These are phyloP conservation scores for Thelonectria blattea DNA, from an alignment of 2,329 filamentous ascomycete species.

Conservation along the genomic window DNA sequence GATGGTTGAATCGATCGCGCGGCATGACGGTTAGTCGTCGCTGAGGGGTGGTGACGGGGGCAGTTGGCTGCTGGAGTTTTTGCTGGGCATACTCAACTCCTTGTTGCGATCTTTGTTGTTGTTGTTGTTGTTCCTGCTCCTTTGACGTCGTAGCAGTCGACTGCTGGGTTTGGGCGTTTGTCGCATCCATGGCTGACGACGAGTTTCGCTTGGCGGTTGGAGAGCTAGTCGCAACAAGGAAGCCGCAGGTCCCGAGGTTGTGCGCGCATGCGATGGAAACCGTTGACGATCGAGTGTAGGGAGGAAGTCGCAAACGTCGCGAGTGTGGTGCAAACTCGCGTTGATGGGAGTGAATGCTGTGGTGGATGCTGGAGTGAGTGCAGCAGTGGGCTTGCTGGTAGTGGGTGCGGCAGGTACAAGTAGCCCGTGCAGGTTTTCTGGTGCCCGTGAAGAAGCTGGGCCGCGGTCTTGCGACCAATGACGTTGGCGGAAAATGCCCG, in stretches of 20 bases:
- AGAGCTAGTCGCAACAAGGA: constrained; percentile 21
- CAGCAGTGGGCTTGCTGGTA: constrained; percentile 11
- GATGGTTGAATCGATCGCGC: constrained; percentile 63
- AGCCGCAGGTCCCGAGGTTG: constrained; percentile 11
- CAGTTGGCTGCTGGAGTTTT: constrained; percentile 27
- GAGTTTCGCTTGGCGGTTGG: constrained; percentile 21
- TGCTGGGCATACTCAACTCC: constrained; percentile 16
- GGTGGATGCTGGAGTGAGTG: constrained; percentile 13
- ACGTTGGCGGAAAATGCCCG: constrained; percentile 11
- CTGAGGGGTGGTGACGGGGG: constrained; percentile 31
- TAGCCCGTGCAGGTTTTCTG: background rate
- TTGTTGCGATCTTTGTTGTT: constrained; percentile 11
- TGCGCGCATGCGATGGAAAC: constrained; percentile 30
- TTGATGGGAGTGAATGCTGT: constrained; percentile 21
- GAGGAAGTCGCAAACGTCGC: background rate
- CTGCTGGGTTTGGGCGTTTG: constrained; percentile 25
- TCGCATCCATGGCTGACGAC: constrained; percentile 37
- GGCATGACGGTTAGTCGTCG: constrained; percentile 39
- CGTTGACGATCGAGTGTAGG: background rate
- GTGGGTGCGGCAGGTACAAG: constrained; percentile 25
- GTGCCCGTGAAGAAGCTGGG: constrained; percentile 15
- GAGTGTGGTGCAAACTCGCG: constrained; percentile 1
- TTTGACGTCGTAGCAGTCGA: constrained; percentile 22
- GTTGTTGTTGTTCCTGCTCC: constrained; percentile 25
- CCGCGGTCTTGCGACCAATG: constrained; percentile 28